Evolutionary conservation across 1,284 basidiomycete genomes (phyloP).

Genomic region (Irpex sp.): DNA sequence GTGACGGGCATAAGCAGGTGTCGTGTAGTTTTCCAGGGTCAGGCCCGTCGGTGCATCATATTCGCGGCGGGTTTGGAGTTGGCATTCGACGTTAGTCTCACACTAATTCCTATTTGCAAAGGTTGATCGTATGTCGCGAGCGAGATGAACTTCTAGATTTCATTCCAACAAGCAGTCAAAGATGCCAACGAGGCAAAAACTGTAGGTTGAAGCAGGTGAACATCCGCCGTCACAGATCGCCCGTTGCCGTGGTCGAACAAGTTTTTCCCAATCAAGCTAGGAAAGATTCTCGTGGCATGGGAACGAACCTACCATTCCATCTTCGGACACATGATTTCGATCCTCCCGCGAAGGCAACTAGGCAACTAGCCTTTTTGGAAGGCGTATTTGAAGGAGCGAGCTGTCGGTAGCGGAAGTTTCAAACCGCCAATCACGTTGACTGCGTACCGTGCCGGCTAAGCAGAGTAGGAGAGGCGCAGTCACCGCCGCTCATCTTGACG

Average conservation of each 20-base stretch:
- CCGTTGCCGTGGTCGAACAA: neutral
- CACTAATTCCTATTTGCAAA: slow-evolving; percentile 3
- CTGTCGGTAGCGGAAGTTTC: neutral
- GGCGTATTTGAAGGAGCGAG: neutral
- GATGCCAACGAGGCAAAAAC: neutral
- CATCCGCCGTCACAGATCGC: neutral
- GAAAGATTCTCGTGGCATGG: slow-evolving; percentile 1
- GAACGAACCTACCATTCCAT: neutral
- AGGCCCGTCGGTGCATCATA: neutral
- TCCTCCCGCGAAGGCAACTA: slow-evolving; percentile 11
- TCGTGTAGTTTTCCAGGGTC: neutral
- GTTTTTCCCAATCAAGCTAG: neutral
- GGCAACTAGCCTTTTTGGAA: neutral
- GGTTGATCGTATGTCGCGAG: neutral
- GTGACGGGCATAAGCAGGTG: neutral
- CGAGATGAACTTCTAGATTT: neutral
- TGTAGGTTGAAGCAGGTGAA: neutral
- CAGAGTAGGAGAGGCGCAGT: neutral
- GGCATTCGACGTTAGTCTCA: neutral
- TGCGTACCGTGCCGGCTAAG: neutral
- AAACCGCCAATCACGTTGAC: neutral
- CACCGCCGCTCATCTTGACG: neutral
- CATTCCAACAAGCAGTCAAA: neutral
- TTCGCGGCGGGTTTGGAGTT: neutral
- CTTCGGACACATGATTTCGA: slow-evolving; percentile 3